Percentiles rank a stretch among this genome's conserved stretches.
phyloP scores from a whole-genome alignment of 768 basidiomycete genomes.

The Agrocybe chaxingu region DNA sequence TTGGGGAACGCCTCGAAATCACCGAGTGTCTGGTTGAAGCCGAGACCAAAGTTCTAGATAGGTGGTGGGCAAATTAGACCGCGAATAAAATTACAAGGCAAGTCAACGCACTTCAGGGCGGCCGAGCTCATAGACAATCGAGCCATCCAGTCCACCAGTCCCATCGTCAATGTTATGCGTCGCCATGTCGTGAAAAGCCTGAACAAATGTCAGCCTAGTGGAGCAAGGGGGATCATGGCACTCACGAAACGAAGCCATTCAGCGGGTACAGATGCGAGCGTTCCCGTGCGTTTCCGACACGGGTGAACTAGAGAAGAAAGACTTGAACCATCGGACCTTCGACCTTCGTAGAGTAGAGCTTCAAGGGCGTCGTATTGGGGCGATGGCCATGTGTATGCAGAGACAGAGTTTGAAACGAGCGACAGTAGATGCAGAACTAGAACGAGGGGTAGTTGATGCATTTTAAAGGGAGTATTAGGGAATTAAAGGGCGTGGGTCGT shows the following conservation, averaged over 20 bases:
- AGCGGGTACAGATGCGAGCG: conserved; percentile 26
- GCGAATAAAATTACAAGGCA: not conserved
- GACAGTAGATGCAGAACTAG: conserved; percentile 16
- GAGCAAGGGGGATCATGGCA: not conserved
- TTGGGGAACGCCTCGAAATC: conserved; percentile 42
- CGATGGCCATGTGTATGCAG: conserved; percentile 31
- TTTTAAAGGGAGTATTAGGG: not conserved
- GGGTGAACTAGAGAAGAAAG: conserved; percentile 29
- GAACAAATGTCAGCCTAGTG: not conserved
- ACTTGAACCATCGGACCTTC: conserved; percentile 28
- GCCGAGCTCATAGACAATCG: conserved; percentile 44
- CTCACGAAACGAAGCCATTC: conserved; percentile 36
- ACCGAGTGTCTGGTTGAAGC: conserved; percentile 38
- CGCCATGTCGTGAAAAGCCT: conserved; percentile 52
- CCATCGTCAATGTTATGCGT: conserved; percentile 43
- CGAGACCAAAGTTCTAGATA: conserved; percentile 43
- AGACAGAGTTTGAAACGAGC: conserved; percentile 15
- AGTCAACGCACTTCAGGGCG: conserved; percentile 32
- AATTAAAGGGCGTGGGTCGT: not conserved
- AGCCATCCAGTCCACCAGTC: conserved; percentile 48
- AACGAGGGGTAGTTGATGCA: conserved; percentile 5
- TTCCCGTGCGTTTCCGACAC: conserved; percentile 27
- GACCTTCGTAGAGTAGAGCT: conserved; percentile 29
- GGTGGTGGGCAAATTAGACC: not conserved
- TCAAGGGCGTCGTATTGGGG: conserved; percentile 34